Base-by-base conservation (phyloP, 1,284 basidiomycete genomes). In the Melampsora larici-populina region DNA sequence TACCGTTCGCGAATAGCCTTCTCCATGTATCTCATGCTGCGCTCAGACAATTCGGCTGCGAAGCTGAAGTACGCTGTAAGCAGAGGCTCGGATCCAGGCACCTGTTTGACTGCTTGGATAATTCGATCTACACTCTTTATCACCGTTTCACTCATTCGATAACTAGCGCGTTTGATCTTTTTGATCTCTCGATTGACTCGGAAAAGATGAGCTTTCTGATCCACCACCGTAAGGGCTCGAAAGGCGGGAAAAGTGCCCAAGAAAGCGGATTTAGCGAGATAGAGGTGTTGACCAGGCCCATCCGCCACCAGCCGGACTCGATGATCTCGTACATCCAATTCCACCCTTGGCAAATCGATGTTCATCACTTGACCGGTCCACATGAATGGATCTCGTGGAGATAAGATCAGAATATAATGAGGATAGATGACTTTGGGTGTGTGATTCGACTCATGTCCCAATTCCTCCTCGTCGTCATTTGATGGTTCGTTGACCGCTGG, bases 41-140 rank as follows among this genome's bases (percentile, higher is more conserved):
- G 91, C 78, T 92, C 90, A 0, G 93, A 93, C 82, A 96, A 92
- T 81, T 95, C 93, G 1, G 95, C 94, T n/a, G 95, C 94, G 83
- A 98, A 99, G 60, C 90, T 86, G 83, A 94, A 99, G 92, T 96
- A 99, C 82, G 93, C 95, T 81, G 96, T 93, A 78, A 97, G 88
- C 55, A 98, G 86, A 80, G 97, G 96, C 83, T 94, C 92, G 62
- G 90, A 90, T 17, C 89, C 90, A 15, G 86, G 85, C 0, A 89
- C 87, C 58, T 69, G 66, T 29, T 91, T 89, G 15, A 97, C 92
- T 76, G 91, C 88, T 33, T 43, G 24, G 31, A 77, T 77, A 46
- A 77, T 82, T 81, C 33, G 83, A 80, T 92, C 90, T 21, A 94
- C 91, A 1, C 94, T 94, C 79, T 92, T 90, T 62, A 97, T 91